These are phyloP conservation scores for Neocatenulostroma microsporum DNA, from an alignment of 2,329 filamentous ascomycete species.

Conservation along the genomic window DNA sequence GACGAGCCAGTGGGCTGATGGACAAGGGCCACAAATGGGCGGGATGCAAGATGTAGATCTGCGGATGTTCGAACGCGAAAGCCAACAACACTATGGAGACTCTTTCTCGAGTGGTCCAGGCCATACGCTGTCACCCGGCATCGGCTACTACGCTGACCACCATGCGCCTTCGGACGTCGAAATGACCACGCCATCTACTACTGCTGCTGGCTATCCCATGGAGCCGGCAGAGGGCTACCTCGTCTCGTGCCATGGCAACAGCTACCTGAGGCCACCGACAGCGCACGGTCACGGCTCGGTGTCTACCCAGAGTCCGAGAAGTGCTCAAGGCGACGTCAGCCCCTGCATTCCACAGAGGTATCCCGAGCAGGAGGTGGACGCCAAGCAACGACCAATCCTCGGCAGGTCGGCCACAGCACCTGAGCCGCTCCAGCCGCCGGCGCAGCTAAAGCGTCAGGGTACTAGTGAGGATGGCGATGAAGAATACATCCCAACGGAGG, in stretches of 20 bases:
- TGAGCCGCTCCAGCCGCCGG: slow-evolving; percentile 13
- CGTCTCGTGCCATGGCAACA: slow-evolving; percentile 11
- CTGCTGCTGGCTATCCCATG: slow-evolving; percentile 16
- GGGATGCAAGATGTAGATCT: slow-evolving; percentile 23
- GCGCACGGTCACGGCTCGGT: slow-evolving; percentile 12
- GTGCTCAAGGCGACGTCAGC: slow-evolving; percentile 15
- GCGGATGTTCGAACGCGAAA: slow-evolving; percentile 20
- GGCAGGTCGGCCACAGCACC: slow-evolving; percentile 22
- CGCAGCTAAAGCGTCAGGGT: slow-evolving; percentile 16
- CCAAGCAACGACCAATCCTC: slow-evolving; percentile 19
- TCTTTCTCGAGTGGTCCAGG: too few species aligned
- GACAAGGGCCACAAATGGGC: slow-evolving; percentile 14
- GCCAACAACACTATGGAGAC: slow-evolving; percentile 12
- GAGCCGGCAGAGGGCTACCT: slow-evolving; percentile 19
- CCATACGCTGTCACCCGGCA: slow-evolving; percentile 19
- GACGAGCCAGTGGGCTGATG: slow-evolving; percentile 11
- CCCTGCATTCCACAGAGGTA: too few species aligned
- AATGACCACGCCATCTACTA: slow-evolving; percentile 23
- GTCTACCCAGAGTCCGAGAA: slow-evolving; percentile 18
- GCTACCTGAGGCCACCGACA: slow-evolving; percentile 14
- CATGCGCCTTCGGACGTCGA: slow-evolving; percentile 23
- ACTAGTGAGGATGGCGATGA: slow-evolving; percentile 27
- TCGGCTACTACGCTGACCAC: slow-evolving; percentile 19
- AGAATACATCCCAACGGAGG: slow-evolving; percentile 18
- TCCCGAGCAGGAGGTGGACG: too few species aligned